These are phyloP conservation scores for Multifurca ochricompacta DNA, from an alignment of 768 basidiomycete species.

Conservation along the genomic window DNA sequence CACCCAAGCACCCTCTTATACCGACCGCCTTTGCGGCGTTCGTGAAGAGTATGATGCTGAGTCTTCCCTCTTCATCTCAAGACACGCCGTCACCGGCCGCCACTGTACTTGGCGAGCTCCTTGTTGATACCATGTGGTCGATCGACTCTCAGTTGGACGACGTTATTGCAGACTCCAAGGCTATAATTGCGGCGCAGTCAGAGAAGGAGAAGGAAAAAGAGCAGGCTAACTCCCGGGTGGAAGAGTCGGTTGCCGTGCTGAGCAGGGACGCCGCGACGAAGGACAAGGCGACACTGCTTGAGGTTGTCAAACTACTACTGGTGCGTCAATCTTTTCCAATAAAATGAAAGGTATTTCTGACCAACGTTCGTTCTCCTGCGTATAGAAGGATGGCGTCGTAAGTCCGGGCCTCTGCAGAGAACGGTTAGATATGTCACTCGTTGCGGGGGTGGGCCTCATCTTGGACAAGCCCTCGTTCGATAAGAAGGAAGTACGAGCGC, in stretches of 20 bases:
- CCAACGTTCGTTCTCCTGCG: not conserved
- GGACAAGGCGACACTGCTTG: conserved; percentile 54
- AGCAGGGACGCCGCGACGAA: conserved; percentile 47
- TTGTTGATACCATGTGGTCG: conserved; percentile 80
- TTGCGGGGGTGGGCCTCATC: conserved; percentile 60
- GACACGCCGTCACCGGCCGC: conserved; percentile 31
- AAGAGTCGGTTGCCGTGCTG: conserved; percentile 24
- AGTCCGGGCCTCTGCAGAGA: conserved; percentile 59
- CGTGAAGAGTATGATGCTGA: conserved; percentile 50
- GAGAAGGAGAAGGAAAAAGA: conserved; percentile 15
- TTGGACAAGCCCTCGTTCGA: conserved; percentile 57
- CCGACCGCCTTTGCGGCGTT: conserved; percentile 51
- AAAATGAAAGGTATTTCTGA: conserved; percentile 24
- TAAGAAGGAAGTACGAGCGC: conserved; percentile 73
- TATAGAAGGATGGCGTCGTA: conserved; percentile 52
- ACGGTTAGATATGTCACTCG: conserved; percentile 58
- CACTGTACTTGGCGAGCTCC: conserved; percentile 51
- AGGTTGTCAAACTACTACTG: conserved; percentile 34
- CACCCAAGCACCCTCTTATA: conserved; percentile 39
- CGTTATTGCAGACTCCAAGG: conserved; percentile 45
- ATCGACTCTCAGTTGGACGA: conserved; percentile 74
- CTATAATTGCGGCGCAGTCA: conserved; percentile 22
- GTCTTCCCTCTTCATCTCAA: conserved; percentile 61
- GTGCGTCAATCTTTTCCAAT: not conserved
- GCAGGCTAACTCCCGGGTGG: not conserved